A percentile compares a stretch with the other conserved stretches of the same genome.
phyloP scores from a whole-genome alignment of 768 basidiomycete genomes.

The Lanmaoa rubissima region DNA sequence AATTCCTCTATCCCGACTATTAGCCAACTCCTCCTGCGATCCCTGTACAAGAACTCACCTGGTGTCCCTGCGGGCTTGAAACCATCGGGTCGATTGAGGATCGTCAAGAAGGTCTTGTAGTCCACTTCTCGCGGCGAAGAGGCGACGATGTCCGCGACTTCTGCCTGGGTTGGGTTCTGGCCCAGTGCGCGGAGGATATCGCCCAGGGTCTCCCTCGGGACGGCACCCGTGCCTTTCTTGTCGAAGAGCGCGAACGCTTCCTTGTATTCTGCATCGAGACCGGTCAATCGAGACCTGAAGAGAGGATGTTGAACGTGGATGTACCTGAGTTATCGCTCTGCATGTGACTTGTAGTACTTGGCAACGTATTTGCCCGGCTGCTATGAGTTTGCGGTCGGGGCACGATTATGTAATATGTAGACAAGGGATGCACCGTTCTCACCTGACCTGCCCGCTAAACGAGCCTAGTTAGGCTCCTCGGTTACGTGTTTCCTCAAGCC shows the following conservation, averaged over 20 bases:
- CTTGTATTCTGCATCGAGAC: conserved; percentile 71
- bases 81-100: conserved; percentile 93
- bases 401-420: no score
- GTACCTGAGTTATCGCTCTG: conserved; percentile 55
- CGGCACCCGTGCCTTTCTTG: conserved; percentile 90
- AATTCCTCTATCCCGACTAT: conserved; percentile 77
- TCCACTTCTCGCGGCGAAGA: conserved; percentile 82
- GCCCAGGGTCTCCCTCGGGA: conserved; percentile 85
- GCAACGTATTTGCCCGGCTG: neutral
- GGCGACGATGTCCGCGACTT: conserved; percentile 80
- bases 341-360: neutral
- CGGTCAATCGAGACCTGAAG: neutral
- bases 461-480: no score
- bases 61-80: conserved; percentile 97
- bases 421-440: no score
- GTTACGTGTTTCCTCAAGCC: no score
- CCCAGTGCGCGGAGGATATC: conserved; percentile 92
- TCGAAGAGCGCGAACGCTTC: conserved; percentile 98
- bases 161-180: conserved; percentile 99
- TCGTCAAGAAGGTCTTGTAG: conserved; percentile 86
- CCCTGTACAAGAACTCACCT: conserved; percentile 46
- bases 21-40: neutral
- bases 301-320: conserved; percentile 5
- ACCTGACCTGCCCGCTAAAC: no score
- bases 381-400: no score